Base-by-base conservation (phyloP, 2,329 filamentous ascomycete species). In the Aspergillus niger region DNA sequence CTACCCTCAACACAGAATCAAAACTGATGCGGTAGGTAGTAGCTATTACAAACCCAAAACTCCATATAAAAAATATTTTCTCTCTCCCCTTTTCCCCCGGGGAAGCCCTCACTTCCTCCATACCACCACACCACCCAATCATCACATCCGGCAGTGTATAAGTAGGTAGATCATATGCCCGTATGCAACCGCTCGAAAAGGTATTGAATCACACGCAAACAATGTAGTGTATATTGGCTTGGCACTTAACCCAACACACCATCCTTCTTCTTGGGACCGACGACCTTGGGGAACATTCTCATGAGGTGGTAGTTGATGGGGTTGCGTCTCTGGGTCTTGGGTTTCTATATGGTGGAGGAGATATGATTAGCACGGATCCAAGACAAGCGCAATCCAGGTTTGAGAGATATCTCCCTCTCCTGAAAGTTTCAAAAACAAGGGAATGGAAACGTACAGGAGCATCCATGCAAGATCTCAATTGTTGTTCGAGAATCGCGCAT, bases 281-380 rank as follows among this genome's bases (percentile, higher is more conserved):
- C 85, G 82, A 96, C 82, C 75, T 89, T 86, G 13, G 87, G 86
- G 70, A 89, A 90, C 81, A 91, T 85, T 71, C 95, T 86, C 67
- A 86, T 85, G 47, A 98, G 82, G 76, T 97, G 93, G 82, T 93
- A 93, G 80, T 98, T 98, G 85, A 98, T 92, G 65, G 85, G 87
- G 76, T 88, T 94, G 81, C 89, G 91, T 74, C 86, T 85, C 65
- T 78, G 75, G 58, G 79, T 76, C 65, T 77, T 76, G 51, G 83
- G 77, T 82, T 82, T 86, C 86, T 89, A 73, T 63, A 60, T 58
- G 57, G 38, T 26, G 52, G 59, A 24, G 50, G 55, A 63, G 50
- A 52, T 41, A 57, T 49, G 26, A 3, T 10, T 20, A 15, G 17
- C 28, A 38, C 6, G 11, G 20, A 20, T 2, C 20, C 20, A 20